phyloP scores from a whole-genome alignment of 352 stramenopile species.

The Achlya hypogyna region DNA sequence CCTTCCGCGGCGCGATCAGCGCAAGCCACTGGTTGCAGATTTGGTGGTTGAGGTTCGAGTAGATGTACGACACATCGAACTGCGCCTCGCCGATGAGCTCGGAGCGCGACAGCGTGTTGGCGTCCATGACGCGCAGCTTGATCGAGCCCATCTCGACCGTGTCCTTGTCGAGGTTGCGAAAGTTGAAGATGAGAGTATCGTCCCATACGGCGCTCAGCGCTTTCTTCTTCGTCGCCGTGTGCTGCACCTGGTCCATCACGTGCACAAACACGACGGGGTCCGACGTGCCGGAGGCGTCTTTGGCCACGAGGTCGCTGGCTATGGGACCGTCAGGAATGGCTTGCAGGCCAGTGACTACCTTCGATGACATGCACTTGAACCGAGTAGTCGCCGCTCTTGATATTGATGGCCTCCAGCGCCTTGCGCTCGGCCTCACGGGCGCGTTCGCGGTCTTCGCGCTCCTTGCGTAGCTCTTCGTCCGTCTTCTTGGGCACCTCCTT shows the following conservation, averaged over 20 bases:
- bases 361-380: constrained; percentile 86
- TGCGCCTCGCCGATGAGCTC: constrained; percentile 79
- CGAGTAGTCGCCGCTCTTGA: constrained; percentile 80
- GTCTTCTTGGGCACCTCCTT: constrained; percentile 50
- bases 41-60: constrained; percentile 79
- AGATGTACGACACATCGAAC: constrained; percentile 80
- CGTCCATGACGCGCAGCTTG: constrained; percentile 73
- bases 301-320: constrained; percentile 71
- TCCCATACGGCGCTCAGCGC: constrained; percentile 79
- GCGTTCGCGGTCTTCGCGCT: constrained; percentile 54
- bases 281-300: constrained; percentile 77
- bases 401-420: constrained; percentile 64
- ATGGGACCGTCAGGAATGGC: neutral
- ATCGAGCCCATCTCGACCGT: constrained; percentile 75
- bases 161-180: constrained; percentile 66
- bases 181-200: constrained; percentile 61
- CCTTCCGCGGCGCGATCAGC: constrained; percentile 67
- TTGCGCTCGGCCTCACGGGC: constrained; percentile 59
- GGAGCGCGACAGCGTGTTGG: constrained; percentile 70
- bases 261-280: constrained; percentile 87
- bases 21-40: constrained; percentile 84
- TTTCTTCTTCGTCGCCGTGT: constrained; percentile 74
- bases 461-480: constrained; percentile 51
- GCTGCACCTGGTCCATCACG: constrained; percentile 73
- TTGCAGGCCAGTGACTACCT: neutral